These are phyloP conservation scores for Leucaena leucocephala DNA, from an alignment of 306 rosid species.

Conservation along the genomic window DNA sequence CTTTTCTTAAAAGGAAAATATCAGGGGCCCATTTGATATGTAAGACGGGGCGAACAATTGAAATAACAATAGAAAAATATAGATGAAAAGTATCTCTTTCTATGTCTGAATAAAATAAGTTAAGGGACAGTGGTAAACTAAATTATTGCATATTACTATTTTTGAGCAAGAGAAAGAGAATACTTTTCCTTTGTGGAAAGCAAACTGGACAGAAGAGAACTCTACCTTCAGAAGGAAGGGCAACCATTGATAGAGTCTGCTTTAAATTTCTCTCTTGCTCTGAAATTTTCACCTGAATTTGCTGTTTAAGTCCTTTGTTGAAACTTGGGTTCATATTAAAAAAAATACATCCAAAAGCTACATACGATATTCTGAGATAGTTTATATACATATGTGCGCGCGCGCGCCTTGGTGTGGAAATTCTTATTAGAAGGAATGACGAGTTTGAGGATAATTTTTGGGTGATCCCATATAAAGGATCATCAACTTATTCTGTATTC, in stretches of 20 bases:
- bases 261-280: not conserved
- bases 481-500: conserved; percentile 58
- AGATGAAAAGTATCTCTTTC: not conserved
- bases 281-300: not conserved
- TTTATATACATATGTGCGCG: conserved; percentile 32
- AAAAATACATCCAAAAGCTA: not conserved
- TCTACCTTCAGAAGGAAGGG: conserved; percentile 5
- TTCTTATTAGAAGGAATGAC: conserved; percentile 78
- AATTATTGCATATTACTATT: not conserved
- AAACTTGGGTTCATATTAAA: not conserved
- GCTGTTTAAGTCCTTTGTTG: not conserved
- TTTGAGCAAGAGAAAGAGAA: not conserved
- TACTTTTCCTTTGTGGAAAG: not conserved
- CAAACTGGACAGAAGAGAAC: not conserved
- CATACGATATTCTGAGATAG: not conserved
- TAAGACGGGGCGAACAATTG: not conserved
- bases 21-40: not conserved
- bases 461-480: conserved; percentile 69
- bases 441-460: conserved; percentile 83
- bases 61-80: not conserved
- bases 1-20: not conserved
- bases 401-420: conserved; percentile 90
- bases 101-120: not conserved
- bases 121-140: not conserved
- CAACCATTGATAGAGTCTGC: not conserved